A percentile compares a stretch with the other conserved stretches of the same genome.
Evolutionary conservation across 2,329 filamentous ascomycete genomes (phyloP).

Genomic region (Fusarium longipes): DNA sequence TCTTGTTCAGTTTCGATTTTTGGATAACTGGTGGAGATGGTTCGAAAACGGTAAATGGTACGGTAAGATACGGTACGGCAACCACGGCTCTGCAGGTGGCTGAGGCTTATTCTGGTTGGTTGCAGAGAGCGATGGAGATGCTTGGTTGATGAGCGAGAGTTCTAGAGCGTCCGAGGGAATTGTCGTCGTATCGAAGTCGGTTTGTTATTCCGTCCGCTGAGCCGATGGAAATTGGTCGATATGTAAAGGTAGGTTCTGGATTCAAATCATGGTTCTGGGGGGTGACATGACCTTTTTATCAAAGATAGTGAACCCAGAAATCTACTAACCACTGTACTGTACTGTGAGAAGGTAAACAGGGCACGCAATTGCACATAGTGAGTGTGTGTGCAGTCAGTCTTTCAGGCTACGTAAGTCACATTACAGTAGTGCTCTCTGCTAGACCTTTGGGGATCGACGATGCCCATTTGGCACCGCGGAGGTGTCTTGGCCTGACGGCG

Average conservation of each 20-base stretch:
- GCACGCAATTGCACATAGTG: slow-evolving; percentile 9
- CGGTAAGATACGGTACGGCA: slow-evolving; percentile 11
- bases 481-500: slow-evolving; percentile 29
- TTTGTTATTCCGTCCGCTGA: background rate
- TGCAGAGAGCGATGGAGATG: slow-evolving; percentile 20
- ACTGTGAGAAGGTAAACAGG: slow-evolving; percentile 17
- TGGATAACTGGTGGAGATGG: background rate
- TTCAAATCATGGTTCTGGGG: background rate
- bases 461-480: slow-evolving; percentile 11
- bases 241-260: slow-evolving; percentile 16
- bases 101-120: slow-evolving; percentile 45
- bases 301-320: slow-evolving; percentile 6
- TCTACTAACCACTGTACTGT: background rate
- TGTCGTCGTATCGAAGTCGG: background rate
- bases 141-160: slow-evolving; percentile 4
- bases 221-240: slow-evolving; percentile 1
- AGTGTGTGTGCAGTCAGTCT: slow-evolving; percentile 5
- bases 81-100: slow-evolving; percentile 34
- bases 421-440: slow-evolving; percentile 13
- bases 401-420: slow-evolving; percentile 23
- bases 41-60: slow-evolving; percentile 1
- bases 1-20: background rate
- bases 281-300: slow-evolving; percentile 25
- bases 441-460: slow-evolving; percentile 27
- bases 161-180: slow-evolving; percentile 14